These are phyloP conservation scores for Begonia loranthoides DNA, from an alignment of 306 rosid species.

Conservation along the genomic window DNA sequence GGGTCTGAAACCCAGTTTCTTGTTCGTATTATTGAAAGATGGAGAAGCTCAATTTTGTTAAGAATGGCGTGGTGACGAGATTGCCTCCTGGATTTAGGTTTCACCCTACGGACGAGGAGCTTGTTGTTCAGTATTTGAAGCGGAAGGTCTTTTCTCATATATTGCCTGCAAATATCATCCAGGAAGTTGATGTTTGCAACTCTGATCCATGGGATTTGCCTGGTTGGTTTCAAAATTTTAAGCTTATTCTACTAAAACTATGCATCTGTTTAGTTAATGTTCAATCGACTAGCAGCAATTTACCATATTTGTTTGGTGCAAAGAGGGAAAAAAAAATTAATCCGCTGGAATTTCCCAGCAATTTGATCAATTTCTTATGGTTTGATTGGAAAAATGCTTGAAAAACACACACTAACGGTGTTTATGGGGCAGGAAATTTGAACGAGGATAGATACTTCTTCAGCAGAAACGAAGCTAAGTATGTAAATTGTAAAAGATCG, in stretches of 20 bases:
- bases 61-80: slow-evolving; percentile 5
- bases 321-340: background rate
- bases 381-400: background rate
- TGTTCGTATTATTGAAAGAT: background rate
- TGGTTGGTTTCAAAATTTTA: slow-evolving; percentile 12
- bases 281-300: too few species aligned
- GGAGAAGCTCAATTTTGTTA: background rate
- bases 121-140: slow-evolving; percentile 58
- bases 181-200: slow-evolving; percentile 51
- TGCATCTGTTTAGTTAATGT: too few species aligned
- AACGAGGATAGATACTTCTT: slow-evolving; percentile 72
- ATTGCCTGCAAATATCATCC: slow-evolving; percentile 48
- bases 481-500: slow-evolving; percentile 53
- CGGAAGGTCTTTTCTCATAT: slow-evolving; percentile 47
- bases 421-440: slow-evolving; percentile 9
- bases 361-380: background rate
- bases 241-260: background rate
- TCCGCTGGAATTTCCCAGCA: too few species aligned
- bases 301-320: too few species aligned
- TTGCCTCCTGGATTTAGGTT: slow-evolving; percentile 81
- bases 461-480: slow-evolving; percentile 48
- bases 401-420: background rate
- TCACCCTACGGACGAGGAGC: slow-evolving; percentile 82
- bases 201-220: slow-evolving; percentile 82
- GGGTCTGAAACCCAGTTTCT: background rate